Base-by-base conservation (phyloP, 495 filamentous ascomycete genomes). In the Paragyromitra xinjiangensis region DNA sequence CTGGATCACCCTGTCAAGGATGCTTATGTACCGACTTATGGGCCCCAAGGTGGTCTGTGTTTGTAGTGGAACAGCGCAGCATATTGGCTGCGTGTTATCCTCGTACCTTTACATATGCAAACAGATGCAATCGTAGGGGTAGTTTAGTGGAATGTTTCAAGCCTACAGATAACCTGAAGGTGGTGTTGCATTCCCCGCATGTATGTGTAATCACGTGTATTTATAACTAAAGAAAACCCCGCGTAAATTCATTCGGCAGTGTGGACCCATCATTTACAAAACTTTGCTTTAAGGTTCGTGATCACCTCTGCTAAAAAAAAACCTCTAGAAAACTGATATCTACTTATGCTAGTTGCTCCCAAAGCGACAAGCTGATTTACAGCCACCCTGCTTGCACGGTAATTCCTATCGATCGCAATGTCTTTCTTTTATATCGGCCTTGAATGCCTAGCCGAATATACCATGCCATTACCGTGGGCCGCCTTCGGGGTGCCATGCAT, bases 21-120 rank as follows among this genome's bases (percentile, higher is more conserved):
- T 69, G 74, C 74, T 73, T 77, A 73, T 72, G 69, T 64, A 66
- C 48, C 48, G 42, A 63, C 40, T 34, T 73, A 73, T 73, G 69
- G 74, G 69, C 74, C 74, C 68, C 70, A 73, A 56, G 40, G 74
- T 77, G 74, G 74, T 77, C 74, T 77, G 74, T 77, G 74, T 77
- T 77, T 77, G 68, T 77, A 53, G 69, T 48, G 19, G 48, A 51
- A 16, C 48, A 51, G 42, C 59, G 58, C 58, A 71, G 66, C 24
- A 77, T 73, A 77, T 77, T 76, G 73, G 73, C 48, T 73, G 64
- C 45, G 65, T 65, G 59, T 76, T 64, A 64, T 63, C 24, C 66
- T 74, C 71, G 71, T 51, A 56, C 63, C 61, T 73, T 53, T 55
- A 69, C 72, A 70, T 75, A 73, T 77, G 73, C 68, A 71, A 71